A percentile compares a stretch with the other conserved stretches of the same genome.
Conservation (phyloP, 306 rosid genomes). For the cucumber (Cucumis sativus) region DNA sequence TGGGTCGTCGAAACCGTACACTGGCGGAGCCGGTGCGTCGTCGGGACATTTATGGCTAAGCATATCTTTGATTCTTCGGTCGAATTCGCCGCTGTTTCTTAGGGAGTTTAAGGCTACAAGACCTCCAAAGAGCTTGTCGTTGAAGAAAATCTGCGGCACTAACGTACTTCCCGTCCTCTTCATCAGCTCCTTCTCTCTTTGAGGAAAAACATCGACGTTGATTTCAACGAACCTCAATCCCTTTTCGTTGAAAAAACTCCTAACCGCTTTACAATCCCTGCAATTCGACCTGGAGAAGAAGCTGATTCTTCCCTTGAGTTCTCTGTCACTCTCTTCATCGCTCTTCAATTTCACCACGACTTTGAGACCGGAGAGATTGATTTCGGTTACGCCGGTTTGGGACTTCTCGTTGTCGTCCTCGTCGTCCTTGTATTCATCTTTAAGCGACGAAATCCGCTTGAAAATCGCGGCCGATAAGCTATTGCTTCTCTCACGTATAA, state of each 20-base stretch:
- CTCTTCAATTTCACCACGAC: slow-evolving; percentile 42
- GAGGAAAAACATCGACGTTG: slow-evolving; percentile 69
- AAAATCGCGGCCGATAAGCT: slow-evolving; percentile 40
- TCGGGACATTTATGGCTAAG: slow-evolving; percentile 34
- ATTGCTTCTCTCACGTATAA: slow-evolving; percentile 49
- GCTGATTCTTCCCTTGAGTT: slow-evolving; percentile 59
- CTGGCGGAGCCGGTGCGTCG: slow-evolving; percentile 53
- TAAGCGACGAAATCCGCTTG: slow-evolving; percentile 44
- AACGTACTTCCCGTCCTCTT: slow-evolving; percentile 44
- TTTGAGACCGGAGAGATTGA: slow-evolving; percentile 48
- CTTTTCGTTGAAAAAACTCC: slow-evolving; percentile 48
- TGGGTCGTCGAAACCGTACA: slow-evolving; percentile 43
- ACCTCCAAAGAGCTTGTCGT: slow-evolving; percentile 80
- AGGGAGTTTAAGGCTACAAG: slow-evolving; percentile 75
- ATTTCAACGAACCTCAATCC: slow-evolving; percentile 60
- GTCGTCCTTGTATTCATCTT: neutral
- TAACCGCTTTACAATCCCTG: slow-evolving; percentile 79
- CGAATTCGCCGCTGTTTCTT: slow-evolving; percentile 70
- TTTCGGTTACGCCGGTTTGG: slow-evolving; percentile 36
- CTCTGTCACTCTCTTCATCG: slow-evolving; percentile 2
- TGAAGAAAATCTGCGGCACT: slow-evolving; percentile 89
- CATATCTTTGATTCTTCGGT: slow-evolving; percentile 45
- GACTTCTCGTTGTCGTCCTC: neutral
- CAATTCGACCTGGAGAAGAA: slow-evolving; percentile 80
- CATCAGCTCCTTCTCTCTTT: slow-evolving; percentile 55